Evolutionary conservation across 73 alveolate genomes (phyloP).

Genomic region (Paraurostyla sp.): DNA sequence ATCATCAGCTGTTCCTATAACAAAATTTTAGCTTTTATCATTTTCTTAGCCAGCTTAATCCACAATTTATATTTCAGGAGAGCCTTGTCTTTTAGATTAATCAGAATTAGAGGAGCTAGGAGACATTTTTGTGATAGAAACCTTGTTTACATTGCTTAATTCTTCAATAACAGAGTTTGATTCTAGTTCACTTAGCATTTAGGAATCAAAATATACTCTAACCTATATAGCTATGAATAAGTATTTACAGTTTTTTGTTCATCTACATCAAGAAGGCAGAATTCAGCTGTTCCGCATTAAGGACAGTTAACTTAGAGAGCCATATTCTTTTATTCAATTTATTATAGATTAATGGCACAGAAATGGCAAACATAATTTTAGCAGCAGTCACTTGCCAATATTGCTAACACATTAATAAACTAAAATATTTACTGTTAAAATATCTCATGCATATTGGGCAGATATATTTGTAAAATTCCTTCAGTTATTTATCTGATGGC

Average conservation of each 20-base stretch:
- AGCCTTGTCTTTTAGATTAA: too few species aligned
- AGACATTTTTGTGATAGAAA: too few species aligned
- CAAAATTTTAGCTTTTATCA: too few species aligned
- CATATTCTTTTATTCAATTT: background rate
- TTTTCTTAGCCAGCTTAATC: too few species aligned
- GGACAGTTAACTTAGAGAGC: background rate
- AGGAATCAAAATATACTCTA: background rate
- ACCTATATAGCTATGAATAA: too few species aligned
- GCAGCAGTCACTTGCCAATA: slow-evolving; percentile 4
- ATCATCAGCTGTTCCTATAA: too few species aligned
- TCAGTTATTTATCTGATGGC: background rate
- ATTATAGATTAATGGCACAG: background rate
- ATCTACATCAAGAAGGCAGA: slow-evolving; percentile 18
- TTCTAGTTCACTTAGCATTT: background rate
- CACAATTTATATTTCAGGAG: too few species aligned
- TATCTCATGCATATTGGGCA: slow-evolving; percentile 42
- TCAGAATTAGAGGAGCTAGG: too few species aligned
- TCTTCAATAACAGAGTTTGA: too few species aligned
- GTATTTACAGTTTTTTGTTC: background rate
- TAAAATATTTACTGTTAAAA: background rate
- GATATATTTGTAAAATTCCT: background rate
- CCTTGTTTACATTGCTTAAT: too few species aligned
- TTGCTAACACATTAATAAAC: background rate
- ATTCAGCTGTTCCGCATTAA: slow-evolving; percentile 11
- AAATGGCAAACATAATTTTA: background rate